Conservation (phyloP, 192 early-diverging fungal genomes). For the Thamnidium elegans region DNA sequence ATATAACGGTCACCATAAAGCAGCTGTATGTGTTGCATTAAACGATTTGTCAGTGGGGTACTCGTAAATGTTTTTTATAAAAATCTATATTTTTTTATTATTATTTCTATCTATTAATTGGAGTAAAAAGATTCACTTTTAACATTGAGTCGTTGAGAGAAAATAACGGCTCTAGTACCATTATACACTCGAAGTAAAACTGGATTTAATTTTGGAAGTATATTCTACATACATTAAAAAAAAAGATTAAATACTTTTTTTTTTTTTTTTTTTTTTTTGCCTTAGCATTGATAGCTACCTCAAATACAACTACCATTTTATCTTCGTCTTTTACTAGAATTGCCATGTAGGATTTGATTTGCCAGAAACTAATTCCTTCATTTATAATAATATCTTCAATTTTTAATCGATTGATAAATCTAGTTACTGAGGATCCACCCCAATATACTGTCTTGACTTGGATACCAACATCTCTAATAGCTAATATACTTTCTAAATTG, state of each 20-base stretch:
- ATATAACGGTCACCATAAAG: conserved; percentile 89
- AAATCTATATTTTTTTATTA: neutral
- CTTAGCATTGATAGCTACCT: conserved; percentile 35
- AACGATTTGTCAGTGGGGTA: conserved; percentile 68
- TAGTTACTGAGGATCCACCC: conserved; percentile 42
- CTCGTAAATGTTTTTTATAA: conserved; percentile 9
- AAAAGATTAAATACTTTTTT: neutral
- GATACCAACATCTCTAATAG: conserved; percentile 66
- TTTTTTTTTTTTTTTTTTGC: neutral
- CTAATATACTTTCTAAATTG: conserved; percentile 57
- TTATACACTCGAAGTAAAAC: conserved; percentile 50
- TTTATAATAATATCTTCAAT: conserved; percentile 73
- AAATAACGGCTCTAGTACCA: conserved; percentile 50
- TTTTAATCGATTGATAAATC: conserved; percentile 63
- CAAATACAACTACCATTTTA: conserved; percentile 67
- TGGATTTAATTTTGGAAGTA: conserved; percentile 45
- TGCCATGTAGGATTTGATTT: conserved; percentile 70
- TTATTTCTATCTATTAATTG: neutral
- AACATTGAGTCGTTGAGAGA: conserved; percentile 32
- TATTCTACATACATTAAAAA: conserved; percentile 39
- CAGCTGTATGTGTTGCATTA: conserved; percentile 81
- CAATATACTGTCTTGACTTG: conserved; percentile 60
- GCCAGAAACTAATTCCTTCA: conserved; percentile 71
- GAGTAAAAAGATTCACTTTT: conserved; percentile 3
- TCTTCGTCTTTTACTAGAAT: conserved; percentile 60